Evolutionary conservation across 495 filamentous ascomycete genomes (phyloP).

Genomic region (Amphirosellinia nigrospora): DNA sequence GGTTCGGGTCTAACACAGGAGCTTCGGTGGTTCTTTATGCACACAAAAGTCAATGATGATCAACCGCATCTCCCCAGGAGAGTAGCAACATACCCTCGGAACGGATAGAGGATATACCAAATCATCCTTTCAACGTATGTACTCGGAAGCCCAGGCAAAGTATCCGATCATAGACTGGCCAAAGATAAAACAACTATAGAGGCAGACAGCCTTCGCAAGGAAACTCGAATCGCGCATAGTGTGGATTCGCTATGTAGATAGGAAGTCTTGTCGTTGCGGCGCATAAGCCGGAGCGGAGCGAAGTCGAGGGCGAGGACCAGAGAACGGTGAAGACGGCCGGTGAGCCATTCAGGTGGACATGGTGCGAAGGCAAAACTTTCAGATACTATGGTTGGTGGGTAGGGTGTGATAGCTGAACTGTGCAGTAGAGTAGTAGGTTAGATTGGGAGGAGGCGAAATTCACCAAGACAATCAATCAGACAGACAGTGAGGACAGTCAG

Average conservation of each 20-base stretch:
- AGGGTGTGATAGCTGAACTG: slow-evolving; percentile 7
- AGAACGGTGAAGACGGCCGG: slow-evolving; percentile 19
- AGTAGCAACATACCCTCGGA: slow-evolving; percentile 59
- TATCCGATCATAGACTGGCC: slow-evolving; percentile 28
- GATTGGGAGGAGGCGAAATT: slow-evolving; percentile 11
- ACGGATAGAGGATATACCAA: slow-evolving; percentile 70
- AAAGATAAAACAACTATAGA: slow-evolving; percentile 17
- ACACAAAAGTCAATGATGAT: slow-evolving; percentile 33
- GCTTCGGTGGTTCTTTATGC: slow-evolving; percentile 63
- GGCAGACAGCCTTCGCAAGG: slow-evolving; percentile 37
- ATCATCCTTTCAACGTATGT: slow-evolving; percentile 49
- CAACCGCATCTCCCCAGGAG: slow-evolving; percentile 21
- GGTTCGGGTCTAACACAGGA: slow-evolving; percentile 62
- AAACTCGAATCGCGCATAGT: slow-evolving; percentile 38
- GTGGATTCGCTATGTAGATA: slow-evolving; percentile 21
- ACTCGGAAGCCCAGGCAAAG: slow-evolving; percentile 18
- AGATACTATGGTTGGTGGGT: slow-evolving; percentile 10
- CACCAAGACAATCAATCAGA: slow-evolving; percentile 2
- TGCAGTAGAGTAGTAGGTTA: slow-evolving; percentile 3
- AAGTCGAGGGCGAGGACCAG: slow-evolving; percentile 23
- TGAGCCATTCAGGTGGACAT: slow-evolving; percentile 26
- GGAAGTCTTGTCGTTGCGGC: slow-evolving; percentile 17
- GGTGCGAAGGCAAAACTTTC: slow-evolving; percentile 2
- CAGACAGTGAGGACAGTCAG: not conserved
- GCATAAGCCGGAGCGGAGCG: slow-evolving; percentile 24